These are phyloP conservation scores for Lasiosphaeria miniovina DNA, from an alignment of 495 filamentous ascomycete species.

Conservation along the genomic window DNA sequence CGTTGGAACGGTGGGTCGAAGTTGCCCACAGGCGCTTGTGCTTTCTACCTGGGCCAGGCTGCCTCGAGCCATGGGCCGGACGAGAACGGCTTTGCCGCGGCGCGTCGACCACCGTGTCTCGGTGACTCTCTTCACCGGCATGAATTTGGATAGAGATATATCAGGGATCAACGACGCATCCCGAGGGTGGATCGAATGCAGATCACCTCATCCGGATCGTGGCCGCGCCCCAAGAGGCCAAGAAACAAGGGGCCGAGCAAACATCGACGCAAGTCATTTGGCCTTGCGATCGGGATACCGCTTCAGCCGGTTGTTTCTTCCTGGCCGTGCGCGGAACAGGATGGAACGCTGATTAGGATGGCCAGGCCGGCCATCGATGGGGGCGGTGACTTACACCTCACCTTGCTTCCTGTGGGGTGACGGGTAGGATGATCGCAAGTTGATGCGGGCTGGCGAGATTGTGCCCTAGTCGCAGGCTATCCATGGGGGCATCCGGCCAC, in stretches of 20 bases:
- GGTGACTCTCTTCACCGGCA: constrained; percentile 5
- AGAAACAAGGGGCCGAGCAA: constrained; percentile 5
- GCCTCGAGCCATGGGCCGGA: constrained; percentile 2
- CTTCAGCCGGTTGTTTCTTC: constrained; percentile 13
- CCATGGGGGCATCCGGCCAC: constrained; percentile 20
- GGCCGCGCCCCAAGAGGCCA: constrained; percentile 15
- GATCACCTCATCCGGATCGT: constrained; percentile 15
- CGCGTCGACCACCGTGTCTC: constrained; percentile 2
- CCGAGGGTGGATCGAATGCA: constrained; percentile 17
- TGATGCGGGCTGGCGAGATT: constrained; percentile 14
- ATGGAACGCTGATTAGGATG: constrained; percentile 19
- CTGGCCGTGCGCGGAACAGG: constrained; percentile 7
- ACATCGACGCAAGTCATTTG: constrained; percentile 3
- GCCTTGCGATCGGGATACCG: constrained; percentile 5
- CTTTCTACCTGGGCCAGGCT: constrained; percentile 8
- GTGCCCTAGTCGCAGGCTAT: constrained; percentile 5
- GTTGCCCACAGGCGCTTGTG: background rate
- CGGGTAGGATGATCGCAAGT: constrained; percentile 17
- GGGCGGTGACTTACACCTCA: constrained; percentile 31
- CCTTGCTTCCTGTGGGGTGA: constrained; percentile 28
- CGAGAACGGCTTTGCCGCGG: constrained; percentile 8
- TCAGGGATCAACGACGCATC: constrained; percentile 12
- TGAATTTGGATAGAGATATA: constrained; percentile 2
- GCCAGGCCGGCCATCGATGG: constrained; percentile 20
- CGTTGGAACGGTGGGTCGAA: background rate